These are phyloP conservation scores for Pythium monospermum DNA, from an alignment of 352 stramenopile genomes.

Conservation along the genomic window DNA sequence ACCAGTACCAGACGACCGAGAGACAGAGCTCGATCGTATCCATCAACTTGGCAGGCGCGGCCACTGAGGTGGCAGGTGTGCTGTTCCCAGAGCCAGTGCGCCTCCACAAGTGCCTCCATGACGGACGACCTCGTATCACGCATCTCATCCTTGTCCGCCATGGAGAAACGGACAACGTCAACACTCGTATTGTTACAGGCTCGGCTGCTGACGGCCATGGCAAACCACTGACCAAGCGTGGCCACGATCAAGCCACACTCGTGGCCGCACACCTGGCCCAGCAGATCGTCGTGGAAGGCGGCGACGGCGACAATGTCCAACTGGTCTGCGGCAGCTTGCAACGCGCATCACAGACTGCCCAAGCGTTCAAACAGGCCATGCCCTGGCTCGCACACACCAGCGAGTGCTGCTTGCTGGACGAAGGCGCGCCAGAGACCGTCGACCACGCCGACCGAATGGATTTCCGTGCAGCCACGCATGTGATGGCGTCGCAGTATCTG, in stretches of 20 bases:
- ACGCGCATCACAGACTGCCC: constrained; percentile 53
- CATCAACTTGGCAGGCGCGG: too few species aligned
- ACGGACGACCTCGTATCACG: too few species aligned
- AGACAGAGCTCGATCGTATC: too few species aligned
- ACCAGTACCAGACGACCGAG: too few species aligned
- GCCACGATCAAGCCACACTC: not conserved
- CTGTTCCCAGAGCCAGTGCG: too few species aligned
- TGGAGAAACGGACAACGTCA: not conserved
- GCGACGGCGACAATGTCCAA: not conserved
- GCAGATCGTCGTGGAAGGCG: not conserved
- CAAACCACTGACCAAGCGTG: not conserved
- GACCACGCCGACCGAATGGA: not conserved
- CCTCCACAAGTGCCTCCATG: too few species aligned
- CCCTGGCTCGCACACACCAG: constrained; percentile 44
- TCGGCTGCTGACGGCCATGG: not conserved
- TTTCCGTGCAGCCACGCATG: not conserved
- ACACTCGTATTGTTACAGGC: not conserved
- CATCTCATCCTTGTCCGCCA: not conserved
- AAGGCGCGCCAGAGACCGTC: constrained; percentile 24
- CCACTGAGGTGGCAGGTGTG: too few species aligned
- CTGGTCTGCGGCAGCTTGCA: constrained; percentile 20
- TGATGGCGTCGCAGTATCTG: not conserved
- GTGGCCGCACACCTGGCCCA: not conserved
- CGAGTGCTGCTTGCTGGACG: constrained; percentile 57
- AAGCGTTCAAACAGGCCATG: constrained; percentile 29